Evolutionary conservation across 768 basidiomycete species (phyloP), one percentile per base, ranked within the genome.

Genomic region (Lentinus tigrinus): DNA sequence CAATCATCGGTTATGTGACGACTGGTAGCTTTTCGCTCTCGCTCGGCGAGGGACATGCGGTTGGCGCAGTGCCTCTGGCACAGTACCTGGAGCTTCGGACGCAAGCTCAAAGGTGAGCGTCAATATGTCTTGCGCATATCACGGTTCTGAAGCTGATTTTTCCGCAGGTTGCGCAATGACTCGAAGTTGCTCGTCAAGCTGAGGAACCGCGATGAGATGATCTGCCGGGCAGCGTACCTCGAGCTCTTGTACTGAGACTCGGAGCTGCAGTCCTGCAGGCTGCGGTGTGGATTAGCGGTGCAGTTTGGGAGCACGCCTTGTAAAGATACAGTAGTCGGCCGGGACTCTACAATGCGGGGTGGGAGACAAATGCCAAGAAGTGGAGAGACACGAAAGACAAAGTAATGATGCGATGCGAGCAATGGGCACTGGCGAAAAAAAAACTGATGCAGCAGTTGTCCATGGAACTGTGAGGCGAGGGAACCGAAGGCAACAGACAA

Each of bases 21-120:
- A 87, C 90, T 2, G 95, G 95, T 0, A 86, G 85, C 58, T 89
- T 82, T 68, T 95, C 95, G 1, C 78, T 98, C 8, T 79, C 85
- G 0, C 81, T 85, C 27, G 95, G 95, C 0, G 74, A 81, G 57
- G 94, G 92, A 0, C 84, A 84, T 64, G 95, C 84, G 2, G 78
- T 97, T 13, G 96, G 87, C 17, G 84, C 87, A 0, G 72, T 98
- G 17, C 76, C 91, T 3, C 67, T 95, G 13, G 65, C 70, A 26
- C 74, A 74, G 53, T 73, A 85, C 36, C 63, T 88, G 24, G 77
- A 81, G 36, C 69, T 89, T 19, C 70, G 77, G 56, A 75, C 81
- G 56, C 88, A 88, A 60, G 72, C 77, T 4, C 56, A 69, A 53
- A 71, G 75, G 78, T 78, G 21, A 4, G 72, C 56, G 1, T 7